Evolutionary conservation across 2,329 filamentous ascomycete genomes (phyloP), one percentile per base, ranked within the genome.

Genomic region (Falciphora oryzae): DNA sequence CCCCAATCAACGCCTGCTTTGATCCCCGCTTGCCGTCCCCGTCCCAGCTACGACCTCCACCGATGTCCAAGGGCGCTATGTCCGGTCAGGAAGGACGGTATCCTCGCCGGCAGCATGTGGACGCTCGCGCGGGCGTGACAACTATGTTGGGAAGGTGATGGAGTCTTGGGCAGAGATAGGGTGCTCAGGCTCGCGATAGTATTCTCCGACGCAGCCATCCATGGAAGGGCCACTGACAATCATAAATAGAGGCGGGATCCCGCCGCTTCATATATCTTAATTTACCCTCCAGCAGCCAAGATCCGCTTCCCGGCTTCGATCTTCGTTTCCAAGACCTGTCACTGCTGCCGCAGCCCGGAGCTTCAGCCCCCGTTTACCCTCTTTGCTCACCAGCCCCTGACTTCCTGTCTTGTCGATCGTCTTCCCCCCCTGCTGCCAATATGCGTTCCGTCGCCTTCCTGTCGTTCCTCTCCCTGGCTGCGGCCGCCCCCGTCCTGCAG

Each of bases 401-500:
- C 61, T 62, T 62, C 29, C 22, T 22, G n/a, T 62, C 31, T 53
- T 31, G 44, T 29, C 5, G 3, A 28, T 28, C 44, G 16, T 56
- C 44, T 29, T 14, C 5, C 28, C 18, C 14, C 44, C 32, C 29
- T 29, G 44, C 27, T 44, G 50, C 44, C 61, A 62, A 16, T 22
- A 62, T 62, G 61, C 61, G 44, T 31, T 29, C 62, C 29, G 28
- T 63, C 57, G 62, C 31, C 29, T 28, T 59, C 32, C 62, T 59
- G n/a, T 63, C 53, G 16, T 25, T 63, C 57, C 57, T 59, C 53
- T 44, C 53, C 57, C n/a, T 63, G 62, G 53, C 53, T 29, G 32
- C 35, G 25, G 53, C 53, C 53, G 73, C 77, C 3, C 77, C 78
- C 11, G 63, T 80, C 68, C 70, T 80, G 57, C 65, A 71, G 32